phyloP scores from a whole-genome alignment of 345 rosid species.

The Moricandia moricandioides region DNA sequence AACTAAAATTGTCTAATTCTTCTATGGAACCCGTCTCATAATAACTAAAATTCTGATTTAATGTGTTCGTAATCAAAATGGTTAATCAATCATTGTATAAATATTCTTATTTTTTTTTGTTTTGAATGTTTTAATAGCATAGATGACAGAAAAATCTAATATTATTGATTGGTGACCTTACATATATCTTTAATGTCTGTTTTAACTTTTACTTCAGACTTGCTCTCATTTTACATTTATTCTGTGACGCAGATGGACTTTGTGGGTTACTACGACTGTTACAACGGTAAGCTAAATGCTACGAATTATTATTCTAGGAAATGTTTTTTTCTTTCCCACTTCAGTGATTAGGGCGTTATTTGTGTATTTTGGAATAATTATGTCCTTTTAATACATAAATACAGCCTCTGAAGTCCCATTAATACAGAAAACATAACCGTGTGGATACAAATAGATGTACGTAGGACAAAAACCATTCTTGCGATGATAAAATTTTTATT shows the following conservation, averaged over 20 bases:
- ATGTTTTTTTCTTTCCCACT: neutral
- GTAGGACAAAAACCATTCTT: neutral
- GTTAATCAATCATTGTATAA: neutral
- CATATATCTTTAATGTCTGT: neutral
- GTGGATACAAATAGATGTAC: neutral
- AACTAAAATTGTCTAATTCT: no score
- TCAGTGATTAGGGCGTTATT: neutral
- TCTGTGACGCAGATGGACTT: constrained; percentile 45
- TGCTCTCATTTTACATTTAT: neutral
- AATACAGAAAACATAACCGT: constrained; percentile 2
- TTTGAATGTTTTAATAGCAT: neutral
- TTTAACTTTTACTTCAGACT: neutral
- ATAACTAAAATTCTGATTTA: neutral
- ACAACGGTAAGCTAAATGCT: constrained; percentile 41
- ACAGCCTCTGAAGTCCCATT: neutral
- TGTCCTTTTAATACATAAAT: neutral
- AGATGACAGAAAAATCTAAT: neutral
- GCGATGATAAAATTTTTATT: neutral
- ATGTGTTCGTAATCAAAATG: neutral
- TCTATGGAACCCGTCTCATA: neutral
- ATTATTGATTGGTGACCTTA: neutral
- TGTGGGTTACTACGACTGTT: constrained; percentile 40
- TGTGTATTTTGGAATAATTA: neutral
- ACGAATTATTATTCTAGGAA: neutral
- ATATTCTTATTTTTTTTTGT: no score